Conservation (phyloP, 2,329 filamentous ascomycete species). For the Mycosphaerella arachidis region DNA sequence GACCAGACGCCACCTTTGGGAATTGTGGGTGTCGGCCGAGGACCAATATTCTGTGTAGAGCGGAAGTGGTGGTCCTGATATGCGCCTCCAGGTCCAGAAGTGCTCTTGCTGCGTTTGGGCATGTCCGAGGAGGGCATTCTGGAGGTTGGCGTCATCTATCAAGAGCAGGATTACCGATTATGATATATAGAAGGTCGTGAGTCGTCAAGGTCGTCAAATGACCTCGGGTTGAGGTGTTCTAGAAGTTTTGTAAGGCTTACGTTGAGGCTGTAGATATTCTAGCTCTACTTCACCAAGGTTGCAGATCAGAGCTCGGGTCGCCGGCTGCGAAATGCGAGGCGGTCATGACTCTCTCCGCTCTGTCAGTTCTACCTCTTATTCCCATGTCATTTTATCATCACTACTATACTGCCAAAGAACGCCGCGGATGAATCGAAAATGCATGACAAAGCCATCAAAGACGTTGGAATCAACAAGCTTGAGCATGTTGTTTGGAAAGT, state of each 20-base stretch:
- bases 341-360: too few species aligned
- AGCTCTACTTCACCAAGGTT: too few species aligned
- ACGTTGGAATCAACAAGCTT: too few species aligned
- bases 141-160: not conserved
- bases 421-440: too few species aligned
- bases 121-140: not conserved
- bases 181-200: not conserved
- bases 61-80: slow-evolving; percentile 27
- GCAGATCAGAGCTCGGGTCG: too few species aligned
- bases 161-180: not conserved
- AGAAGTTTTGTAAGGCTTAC: not conserved
- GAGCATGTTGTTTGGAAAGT: too few species aligned
- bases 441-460: too few species aligned
- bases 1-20: slow-evolving; percentile 29
- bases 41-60: slow-evolving; percentile 24
- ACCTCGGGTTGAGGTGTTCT: not conserved
- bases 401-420: too few species aligned
- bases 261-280: not conserved
- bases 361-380: too few species aligned
- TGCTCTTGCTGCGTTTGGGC: not conserved
- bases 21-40: slow-evolving; percentile 28
- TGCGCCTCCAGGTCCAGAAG: slow-evolving; percentile 7
- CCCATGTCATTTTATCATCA: too few species aligned
- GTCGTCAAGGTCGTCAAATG: not conserved
- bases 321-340: too few species aligned